Conservation (phyloP, 805 yeast genomes). For the Starmerella roubikii region DNA sequence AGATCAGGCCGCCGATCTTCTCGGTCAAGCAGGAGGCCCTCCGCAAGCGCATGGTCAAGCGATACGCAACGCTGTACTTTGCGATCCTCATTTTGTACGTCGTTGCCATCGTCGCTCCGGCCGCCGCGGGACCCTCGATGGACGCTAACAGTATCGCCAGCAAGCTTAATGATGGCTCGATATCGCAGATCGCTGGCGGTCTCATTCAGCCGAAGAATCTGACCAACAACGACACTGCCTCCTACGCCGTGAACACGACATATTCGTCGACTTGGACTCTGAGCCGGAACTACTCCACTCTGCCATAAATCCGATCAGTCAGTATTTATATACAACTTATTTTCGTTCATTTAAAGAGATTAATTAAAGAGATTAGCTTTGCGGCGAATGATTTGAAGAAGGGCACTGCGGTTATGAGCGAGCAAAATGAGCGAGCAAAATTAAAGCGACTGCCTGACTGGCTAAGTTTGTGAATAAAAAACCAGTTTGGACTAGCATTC, state of each 20-base stretch:
- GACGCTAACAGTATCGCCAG: conserved; percentile 24
- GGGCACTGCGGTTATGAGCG: too few relatives aligned
- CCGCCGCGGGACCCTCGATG: conserved; percentile 57
- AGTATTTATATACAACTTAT: neutral
- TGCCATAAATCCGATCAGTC: neutral
- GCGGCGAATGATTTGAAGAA: too few relatives aligned
- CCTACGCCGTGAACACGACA: conserved; percentile 22
- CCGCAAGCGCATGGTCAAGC: conserved; percentile 94
- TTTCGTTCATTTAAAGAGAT: too few relatives aligned
- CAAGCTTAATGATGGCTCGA: too few relatives aligned
- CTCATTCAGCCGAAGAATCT: conserved; percentile 81
- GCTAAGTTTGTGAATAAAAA: too few relatives aligned
- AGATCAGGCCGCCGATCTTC: conserved; percentile 95
- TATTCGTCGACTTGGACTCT: conserved; percentile 35
- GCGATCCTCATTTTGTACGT: conserved; percentile 54
- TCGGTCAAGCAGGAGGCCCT: conserved; percentile 91
- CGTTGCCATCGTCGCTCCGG: conserved; percentile 79
- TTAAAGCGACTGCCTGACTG: too few relatives aligned
- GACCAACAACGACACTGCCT: conserved; percentile 64
- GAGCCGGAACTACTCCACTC: conserved; percentile 9
- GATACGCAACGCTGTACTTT: conserved; percentile 75
- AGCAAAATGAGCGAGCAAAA: too few relatives aligned
- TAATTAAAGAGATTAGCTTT: too few relatives aligned
- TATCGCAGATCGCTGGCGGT: conserved; percentile 39
- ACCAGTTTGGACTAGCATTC: too few relatives aligned